Conservation (phyloP, 371 early-diverging fungal genomes). For the Actinomucor elegans region DNA sequence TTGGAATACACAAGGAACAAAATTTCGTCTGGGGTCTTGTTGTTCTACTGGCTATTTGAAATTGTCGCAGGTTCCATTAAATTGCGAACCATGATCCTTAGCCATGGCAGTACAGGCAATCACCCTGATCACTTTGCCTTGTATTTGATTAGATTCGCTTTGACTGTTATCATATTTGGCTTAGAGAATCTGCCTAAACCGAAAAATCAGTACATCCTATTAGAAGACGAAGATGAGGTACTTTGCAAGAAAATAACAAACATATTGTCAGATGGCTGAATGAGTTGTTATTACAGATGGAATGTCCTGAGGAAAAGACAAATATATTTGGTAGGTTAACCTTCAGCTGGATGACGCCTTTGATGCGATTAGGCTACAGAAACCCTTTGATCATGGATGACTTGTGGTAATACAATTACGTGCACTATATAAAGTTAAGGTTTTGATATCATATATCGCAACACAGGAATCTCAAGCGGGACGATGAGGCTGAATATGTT, state of each 20-base stretch:
- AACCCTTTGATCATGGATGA: conserved; percentile 69
- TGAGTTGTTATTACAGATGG: conserved; percentile 9
- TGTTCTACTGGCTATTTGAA: conserved; percentile 68
- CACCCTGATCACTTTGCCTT: conserved; percentile 28
- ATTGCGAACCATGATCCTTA: conserved; percentile 50
- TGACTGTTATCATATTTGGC: conserved; percentile 49
- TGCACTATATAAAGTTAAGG: conserved; percentile 23
- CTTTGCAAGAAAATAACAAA: not conserved
- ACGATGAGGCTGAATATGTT: conserved; percentile 57
- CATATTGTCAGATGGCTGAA: too few relatives aligned
- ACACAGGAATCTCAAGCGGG: conserved; percentile 48
- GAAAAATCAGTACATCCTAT: conserved; percentile 41
- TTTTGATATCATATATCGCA: conserved; percentile 4
- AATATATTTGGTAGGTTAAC: conserved; percentile 75
- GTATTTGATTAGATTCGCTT: conserved; percentile 25
- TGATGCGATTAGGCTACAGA: conserved; percentile 72
- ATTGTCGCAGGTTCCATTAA: conserved; percentile 35
- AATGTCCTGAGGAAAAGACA: conserved; percentile 73
- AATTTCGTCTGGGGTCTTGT: conserved; percentile 57
- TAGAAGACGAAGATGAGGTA: conserved; percentile 35
- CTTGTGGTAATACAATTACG: conserved; percentile 62
- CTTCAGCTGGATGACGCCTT: conserved; percentile 83
- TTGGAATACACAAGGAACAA: conserved; percentile 57
- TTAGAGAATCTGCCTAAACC: conserved; percentile 56
- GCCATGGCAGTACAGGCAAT: conserved; percentile 21